These are phyloP conservation scores for Speleostelium caveatum DNA, from an alignment of 78 protist genomes.

Conservation along the genomic window DNA sequence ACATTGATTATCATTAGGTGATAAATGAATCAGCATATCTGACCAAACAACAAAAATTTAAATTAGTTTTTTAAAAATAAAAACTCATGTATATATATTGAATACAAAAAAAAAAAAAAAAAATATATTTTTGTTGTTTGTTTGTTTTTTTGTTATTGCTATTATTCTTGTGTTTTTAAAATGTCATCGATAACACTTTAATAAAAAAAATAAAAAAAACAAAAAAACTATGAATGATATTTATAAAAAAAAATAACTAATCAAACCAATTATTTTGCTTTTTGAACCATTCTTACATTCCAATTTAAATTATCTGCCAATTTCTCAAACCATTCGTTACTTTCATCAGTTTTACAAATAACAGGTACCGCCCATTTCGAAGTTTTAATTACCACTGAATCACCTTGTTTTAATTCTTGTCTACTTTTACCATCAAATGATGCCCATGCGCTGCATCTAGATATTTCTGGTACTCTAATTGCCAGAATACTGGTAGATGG, in stretches of 20 bases:
- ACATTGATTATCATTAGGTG: no score
- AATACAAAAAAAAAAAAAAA: neutral
- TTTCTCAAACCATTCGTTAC: constrained; percentile 82
- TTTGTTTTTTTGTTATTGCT: no score
- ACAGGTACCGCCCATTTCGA: constrained; percentile 83
- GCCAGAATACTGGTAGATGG: constrained; percentile 71
- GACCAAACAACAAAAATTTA: no score
- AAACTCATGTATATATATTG: no score
- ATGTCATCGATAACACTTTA: no score
- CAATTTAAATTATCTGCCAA: constrained; percentile 74
- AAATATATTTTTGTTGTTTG: no score
- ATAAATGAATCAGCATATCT: no score
- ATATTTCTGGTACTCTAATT: constrained; percentile 55
- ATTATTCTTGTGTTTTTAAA: no score
- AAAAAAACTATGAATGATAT: neutral
- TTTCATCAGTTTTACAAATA: constrained; percentile 66
- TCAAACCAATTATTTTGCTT: neutral
- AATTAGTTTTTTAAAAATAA: no score
- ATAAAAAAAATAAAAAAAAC: neutral
- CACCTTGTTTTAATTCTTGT: constrained; percentile 67
- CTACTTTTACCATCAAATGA: constrained; percentile 83
- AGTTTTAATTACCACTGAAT: constrained; percentile 54
- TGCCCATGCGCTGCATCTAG: constrained; percentile 68
- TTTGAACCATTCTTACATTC: constrained; percentile 76
- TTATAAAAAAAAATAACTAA: neutral